Percentiles rank a stretch among this genome's conserved stretches.
These are phyloP conservation scores for Pseudogymnoascus sp. DNA, from an alignment of 2,329 filamentous ascomycete species.

Conservation along the genomic window DNA sequence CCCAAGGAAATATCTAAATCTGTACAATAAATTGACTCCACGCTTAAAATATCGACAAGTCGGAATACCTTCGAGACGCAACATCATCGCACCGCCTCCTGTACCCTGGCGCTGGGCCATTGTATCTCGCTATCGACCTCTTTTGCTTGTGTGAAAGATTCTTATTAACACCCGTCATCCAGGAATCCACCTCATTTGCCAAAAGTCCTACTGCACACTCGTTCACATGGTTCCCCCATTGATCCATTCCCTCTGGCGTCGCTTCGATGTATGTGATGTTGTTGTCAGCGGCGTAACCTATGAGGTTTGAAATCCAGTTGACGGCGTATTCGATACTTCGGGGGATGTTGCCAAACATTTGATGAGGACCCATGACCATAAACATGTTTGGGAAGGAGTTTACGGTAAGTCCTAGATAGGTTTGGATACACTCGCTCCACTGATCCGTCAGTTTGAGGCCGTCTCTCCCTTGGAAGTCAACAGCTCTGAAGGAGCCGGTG, in stretches of 20 bases:
- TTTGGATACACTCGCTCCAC: conserved; percentile 19
- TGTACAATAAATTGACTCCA: conserved; percentile 1
- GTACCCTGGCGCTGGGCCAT: conserved; percentile 37
- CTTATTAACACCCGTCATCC: conserved; percentile 48
- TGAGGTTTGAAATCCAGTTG: conserved; percentile 30
- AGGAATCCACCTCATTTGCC: conserved; percentile 40
- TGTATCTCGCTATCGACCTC: conserved; percentile 38
- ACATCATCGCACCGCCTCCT: conserved; percentile 31
- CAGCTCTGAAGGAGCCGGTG: conserved; percentile 19
- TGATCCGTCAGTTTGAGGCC: conserved; percentile 16
- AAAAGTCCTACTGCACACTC: conserved; percentile 37
- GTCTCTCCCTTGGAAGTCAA: conserved; percentile 21
- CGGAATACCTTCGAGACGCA: conserved; percentile 8
- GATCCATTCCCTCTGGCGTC: conserved; percentile 30
- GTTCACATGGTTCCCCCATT: conserved; percentile 41
- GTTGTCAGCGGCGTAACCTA: conserved; percentile 27
- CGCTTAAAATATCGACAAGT: conserved; percentile 19
- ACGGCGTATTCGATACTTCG: conserved; percentile 36
- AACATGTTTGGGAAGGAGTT: conserved; percentile 25
- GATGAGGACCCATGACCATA: conserved; percentile 36
- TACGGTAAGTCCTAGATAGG: conserved; percentile 24
- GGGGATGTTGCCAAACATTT: conserved; percentile 36
- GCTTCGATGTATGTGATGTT: conserved; percentile 32
- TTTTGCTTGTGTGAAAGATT: conserved; percentile 39
- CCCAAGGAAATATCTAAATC: neutral